Percentiles rank a stretch among this genome's conserved stretches.
phyloP scores from a whole-genome alignment of 2,329 filamentous ascomycete genomes.

The Fusarium nygamai region DNA sequence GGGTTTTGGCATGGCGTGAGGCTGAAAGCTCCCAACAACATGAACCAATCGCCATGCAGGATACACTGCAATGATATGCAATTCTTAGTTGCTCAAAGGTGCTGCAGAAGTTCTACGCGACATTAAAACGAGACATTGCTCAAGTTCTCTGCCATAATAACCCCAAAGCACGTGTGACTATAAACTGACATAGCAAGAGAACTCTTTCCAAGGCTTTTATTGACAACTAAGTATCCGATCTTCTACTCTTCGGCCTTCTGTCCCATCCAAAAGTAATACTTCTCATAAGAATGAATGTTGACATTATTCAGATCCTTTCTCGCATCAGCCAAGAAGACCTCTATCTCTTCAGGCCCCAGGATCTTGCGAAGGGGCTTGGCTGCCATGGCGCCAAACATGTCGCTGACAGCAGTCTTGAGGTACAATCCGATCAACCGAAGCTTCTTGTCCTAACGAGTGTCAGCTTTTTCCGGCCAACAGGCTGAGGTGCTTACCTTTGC shows the following conservation, averaged over 20 bases:
- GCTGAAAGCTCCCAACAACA: neutral
- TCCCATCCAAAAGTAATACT: constrained; percentile 42
- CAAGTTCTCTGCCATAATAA: neutral
- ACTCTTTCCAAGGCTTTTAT: accelerated
- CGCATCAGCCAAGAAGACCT: constrained; percentile 25
- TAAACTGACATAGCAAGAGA: accelerated
- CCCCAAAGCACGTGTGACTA: no score
- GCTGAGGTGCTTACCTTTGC: neutral
- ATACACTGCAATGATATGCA: accelerated
- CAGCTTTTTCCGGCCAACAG: accelerated
- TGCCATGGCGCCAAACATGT: constrained; percentile 41
- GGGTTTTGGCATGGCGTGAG: neutral
- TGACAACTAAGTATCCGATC: accelerated
- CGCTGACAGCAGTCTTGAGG: constrained; percentile 26
- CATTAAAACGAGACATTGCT: accelerated
- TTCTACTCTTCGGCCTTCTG: constrained; percentile 14
- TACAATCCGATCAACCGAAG: constrained; percentile 32
- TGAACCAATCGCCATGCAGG: neutral
- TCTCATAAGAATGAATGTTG: constrained; percentile 33
- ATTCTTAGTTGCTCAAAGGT: accelerated
- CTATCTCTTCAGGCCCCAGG: constrained; percentile 28
- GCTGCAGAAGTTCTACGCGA: accelerated
- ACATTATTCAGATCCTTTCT: constrained; percentile 27
- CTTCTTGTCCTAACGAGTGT: constrained; percentile 27
- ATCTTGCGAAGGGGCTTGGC: constrained; percentile 34